Conservation (phyloP, 768 basidiomycete species). For the Tulasnella sp. region DNA sequence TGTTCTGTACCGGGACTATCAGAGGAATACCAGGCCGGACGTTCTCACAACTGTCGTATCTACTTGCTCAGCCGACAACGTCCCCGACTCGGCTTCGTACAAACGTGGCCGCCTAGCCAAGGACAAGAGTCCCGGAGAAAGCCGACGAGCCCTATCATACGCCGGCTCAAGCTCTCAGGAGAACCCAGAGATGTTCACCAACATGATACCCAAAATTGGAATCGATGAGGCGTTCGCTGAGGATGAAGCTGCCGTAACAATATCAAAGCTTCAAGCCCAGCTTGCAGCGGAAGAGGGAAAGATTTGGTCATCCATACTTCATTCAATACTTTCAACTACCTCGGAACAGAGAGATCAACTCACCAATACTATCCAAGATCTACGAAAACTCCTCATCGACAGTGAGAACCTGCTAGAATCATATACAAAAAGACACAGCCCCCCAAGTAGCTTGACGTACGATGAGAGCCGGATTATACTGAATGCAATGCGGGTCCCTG, state of each 20-base stretch:
- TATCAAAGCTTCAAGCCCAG: conserved; percentile 64
- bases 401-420: conserved; percentile 65
- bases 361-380: conserved; percentile 39
- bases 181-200: not conserved
- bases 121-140: not conserved
- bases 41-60: conserved; percentile 4
- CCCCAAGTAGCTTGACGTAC: conserved; percentile 69
- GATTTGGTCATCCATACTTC: conserved; percentile 57
- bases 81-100: not conserved
- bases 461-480: conserved; percentile 70
- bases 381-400: conserved; percentile 49
- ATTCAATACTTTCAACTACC: not conserved
- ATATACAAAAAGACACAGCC: conserved; percentile 62
- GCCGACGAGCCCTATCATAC: not conserved
- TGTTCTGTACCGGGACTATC: conserved; percentile 25
- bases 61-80: not conserved
- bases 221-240: conserved; percentile 7
- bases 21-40: not conserved
- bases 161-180: not conserved
- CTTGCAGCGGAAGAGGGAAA: conserved; percentile 63
- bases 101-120: not conserved
- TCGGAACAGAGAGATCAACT: not conserved
- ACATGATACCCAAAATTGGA: no score
- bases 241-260: conserved; percentile 17
- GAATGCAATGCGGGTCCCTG: conserved; percentile 79